These are phyloP conservation scores for Aspergillus indologenus DNA, from an alignment of 495 filamentous ascomycete genomes.

Conservation along the genomic window DNA sequence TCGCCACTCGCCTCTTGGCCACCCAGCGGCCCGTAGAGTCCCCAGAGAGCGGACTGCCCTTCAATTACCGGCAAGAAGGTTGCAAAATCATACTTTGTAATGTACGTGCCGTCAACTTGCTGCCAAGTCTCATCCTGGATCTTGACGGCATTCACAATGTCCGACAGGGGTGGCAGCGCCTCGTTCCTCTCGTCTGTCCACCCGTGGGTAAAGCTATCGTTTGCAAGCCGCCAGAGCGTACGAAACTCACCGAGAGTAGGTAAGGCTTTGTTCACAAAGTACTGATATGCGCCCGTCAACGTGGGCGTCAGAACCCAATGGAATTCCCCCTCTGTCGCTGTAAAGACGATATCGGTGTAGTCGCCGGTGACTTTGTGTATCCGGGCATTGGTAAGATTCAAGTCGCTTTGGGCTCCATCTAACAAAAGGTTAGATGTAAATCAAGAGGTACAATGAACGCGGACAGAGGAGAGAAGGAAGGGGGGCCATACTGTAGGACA, in stretches of 20 bases:
- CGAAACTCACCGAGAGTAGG: slow-evolving; percentile 40
- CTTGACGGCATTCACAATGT: slow-evolving; percentile 30
- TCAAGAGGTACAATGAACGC: not conserved
- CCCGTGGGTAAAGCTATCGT: slow-evolving; percentile 33
- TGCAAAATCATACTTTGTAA: slow-evolving; percentile 44
- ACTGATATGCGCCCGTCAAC: slow-evolving; percentile 40
- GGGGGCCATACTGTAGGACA: slow-evolving; percentile 28
- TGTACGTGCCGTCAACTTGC: slow-evolving; percentile 34
- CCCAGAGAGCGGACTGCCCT: slow-evolving; percentile 26
- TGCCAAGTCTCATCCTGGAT: slow-evolving; percentile 45
- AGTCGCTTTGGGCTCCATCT: slow-evolving; percentile 30
- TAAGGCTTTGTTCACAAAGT: slow-evolving; percentile 41
- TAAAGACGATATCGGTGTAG: slow-evolving; percentile 35
- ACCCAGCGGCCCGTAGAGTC: slow-evolving; percentile 29
- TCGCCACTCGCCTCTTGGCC: not conserved
- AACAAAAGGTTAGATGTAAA: not conserved
- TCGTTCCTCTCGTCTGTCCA: slow-evolving; percentile 33
- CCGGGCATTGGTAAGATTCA: slow-evolving; percentile 33
- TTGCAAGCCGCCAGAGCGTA: slow-evolving; percentile 37
- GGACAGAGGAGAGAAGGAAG: not conserved
- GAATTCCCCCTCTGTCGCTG: slow-evolving; percentile 34
- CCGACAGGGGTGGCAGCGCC: slow-evolving; percentile 30
- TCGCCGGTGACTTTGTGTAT: slow-evolving; percentile 27
- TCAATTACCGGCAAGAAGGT: slow-evolving; percentile 6
- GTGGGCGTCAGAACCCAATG: slow-evolving; percentile 40